phyloP scores from a whole-genome alignment of 495 filamentous ascomycete genomes.

The Halenospora varia region DNA sequence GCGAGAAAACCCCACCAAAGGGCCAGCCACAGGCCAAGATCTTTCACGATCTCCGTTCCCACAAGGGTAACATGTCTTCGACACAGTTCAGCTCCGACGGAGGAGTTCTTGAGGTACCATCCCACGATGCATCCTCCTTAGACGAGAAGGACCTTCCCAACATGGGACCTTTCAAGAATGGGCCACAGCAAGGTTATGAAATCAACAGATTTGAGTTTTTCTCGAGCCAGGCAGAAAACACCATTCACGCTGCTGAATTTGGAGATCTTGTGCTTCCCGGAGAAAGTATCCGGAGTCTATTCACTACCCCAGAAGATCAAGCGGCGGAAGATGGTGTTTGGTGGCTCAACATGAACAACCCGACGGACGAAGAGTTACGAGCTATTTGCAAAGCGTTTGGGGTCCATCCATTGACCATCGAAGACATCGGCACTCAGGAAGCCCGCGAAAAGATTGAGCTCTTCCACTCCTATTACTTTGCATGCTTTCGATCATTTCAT shows the following conservation, averaged over 20 bases:
- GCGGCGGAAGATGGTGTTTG: conserved; percentile 63
- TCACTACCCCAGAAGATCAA: conserved; percentile 65
- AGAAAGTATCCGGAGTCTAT: conserved; percentile 84
- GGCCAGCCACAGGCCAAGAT: conserved; percentile 38
- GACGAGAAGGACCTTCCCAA: conserved; percentile 32
- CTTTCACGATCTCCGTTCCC: conserved; percentile 58
- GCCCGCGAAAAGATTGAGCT: conserved; percentile 97
- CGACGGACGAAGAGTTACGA: conserved; percentile 82
- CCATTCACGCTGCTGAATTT: conserved; percentile 83
- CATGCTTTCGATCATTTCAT: conserved; percentile 91
- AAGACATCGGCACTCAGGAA: conserved; percentile 93
- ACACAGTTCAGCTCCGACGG: conserved; percentile 40
- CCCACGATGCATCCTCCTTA: conserved; percentile 26
- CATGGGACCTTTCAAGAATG: conserved; percentile 15
- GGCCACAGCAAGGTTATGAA: conserved; percentile 37
- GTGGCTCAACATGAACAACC: conserved; percentile 94
- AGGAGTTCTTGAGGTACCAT: conserved; percentile 43
- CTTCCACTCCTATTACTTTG: conserved; percentile 95
- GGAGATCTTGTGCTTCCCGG: conserved; percentile 84
- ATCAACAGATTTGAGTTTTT: conserved; percentile 90
- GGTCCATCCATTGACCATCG: conserved; percentile 87
- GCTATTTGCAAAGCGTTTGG: conserved; percentile 89
- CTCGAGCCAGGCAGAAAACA: conserved; percentile 86
- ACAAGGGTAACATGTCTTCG: too few relatives aligned
- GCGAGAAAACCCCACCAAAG: conserved; percentile 24